A percentile compares a stretch with the other conserved stretches of the same genome.
Evolutionary conservation across 192 early-diverging fungal species (phyloP).

Genomic region (Backusella parvicylindrica): DNA sequence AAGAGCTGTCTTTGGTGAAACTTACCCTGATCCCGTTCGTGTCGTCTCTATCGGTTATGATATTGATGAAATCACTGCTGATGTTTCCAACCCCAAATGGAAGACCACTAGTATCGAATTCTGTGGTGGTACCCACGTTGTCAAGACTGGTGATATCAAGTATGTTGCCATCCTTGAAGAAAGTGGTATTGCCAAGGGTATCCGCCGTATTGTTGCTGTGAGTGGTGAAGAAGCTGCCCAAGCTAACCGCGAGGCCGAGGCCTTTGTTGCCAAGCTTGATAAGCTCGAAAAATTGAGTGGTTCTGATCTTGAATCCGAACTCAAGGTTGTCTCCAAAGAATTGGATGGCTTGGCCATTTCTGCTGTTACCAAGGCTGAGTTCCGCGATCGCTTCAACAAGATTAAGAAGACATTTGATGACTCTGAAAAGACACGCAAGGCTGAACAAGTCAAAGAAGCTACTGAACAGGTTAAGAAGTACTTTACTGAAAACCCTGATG

Average conservation of each 20-base stretch:
- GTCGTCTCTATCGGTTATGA: conserved; percentile 91
- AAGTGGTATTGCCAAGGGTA: conserved; percentile 90
- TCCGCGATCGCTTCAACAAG: conserved; percentile 66
- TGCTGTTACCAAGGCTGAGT: conserved; percentile 68
- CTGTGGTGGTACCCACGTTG: conserved; percentile 97
- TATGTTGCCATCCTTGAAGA: conserved; percentile 86
- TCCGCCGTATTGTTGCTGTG: conserved; percentile 91
- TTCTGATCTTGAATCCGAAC: conserved; percentile 63
- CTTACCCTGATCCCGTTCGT: conserved; percentile 96
- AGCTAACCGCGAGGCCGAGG: conserved; percentile 62
- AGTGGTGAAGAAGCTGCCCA: conserved; percentile 88
- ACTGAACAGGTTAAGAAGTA: conserved; percentile 71
- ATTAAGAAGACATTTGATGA: conserved; percentile 87
- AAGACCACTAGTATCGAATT: conserved; percentile 85
- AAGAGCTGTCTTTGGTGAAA: conserved; percentile 96
- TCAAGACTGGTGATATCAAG: conserved; percentile 87
- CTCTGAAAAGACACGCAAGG: conserved; percentile 85
- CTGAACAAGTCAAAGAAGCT: conserved; percentile 77
- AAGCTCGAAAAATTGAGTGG: conserved; percentile 54
- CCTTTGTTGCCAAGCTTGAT: conserved; percentile 64
- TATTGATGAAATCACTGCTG: conserved; percentile 79
- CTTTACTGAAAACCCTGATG: conserved; percentile 65
- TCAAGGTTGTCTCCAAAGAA: conserved; percentile 80
- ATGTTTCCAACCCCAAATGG: conserved; percentile 82
- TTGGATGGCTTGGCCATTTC: conserved; percentile 79